These are phyloP conservation scores for Mucor piriformis DNA, from an alignment of 371 early-diverging fungal species.

Conservation along the genomic window DNA sequence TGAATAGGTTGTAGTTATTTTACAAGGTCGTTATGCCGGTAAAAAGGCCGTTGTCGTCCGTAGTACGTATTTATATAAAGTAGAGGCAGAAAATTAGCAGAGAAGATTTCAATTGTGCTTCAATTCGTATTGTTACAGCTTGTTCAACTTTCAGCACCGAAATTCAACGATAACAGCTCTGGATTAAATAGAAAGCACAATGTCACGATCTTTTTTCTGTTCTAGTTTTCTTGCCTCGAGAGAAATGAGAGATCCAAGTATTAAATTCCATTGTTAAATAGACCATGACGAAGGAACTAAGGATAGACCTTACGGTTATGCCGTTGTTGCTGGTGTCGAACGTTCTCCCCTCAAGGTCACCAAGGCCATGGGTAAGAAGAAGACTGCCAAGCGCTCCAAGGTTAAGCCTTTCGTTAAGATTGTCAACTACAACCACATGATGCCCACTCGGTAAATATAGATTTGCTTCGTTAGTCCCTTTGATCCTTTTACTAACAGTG, in stretches of 20 bases:
- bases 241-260: no score
- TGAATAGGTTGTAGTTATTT: conserved; percentile 89
- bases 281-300: conserved; percentile 85
- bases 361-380: conserved; percentile 90
- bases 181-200: no score
- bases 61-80: conserved; percentile 53
- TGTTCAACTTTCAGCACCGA: not conserved
- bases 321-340: conserved; percentile 96
- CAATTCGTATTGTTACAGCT: no score
- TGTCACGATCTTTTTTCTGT: no score
- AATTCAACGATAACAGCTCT: not conserved
- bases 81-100: not conserved
- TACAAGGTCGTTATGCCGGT: conserved; percentile 97
- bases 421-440: conserved; percentile 88
- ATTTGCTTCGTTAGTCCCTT: not conserved
- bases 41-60: conserved; percentile 99
- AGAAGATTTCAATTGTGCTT: no score
- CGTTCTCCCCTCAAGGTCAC: conserved; percentile 95
- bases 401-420: conserved; percentile 98
- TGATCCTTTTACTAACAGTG: not conserved
- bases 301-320: conserved; percentile 94
- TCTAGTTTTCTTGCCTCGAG: not conserved
- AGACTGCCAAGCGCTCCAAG: conserved; percentile 90
- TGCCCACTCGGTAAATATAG: conserved; percentile 88
- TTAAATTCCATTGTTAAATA: conserved; percentile 5